Percentiles rank a stretch among this genome's conserved stretches.
Evolutionary conservation across 352 stramenopile species (phyloP).

Genomic region (Phytophthora citrophthora): DNA sequence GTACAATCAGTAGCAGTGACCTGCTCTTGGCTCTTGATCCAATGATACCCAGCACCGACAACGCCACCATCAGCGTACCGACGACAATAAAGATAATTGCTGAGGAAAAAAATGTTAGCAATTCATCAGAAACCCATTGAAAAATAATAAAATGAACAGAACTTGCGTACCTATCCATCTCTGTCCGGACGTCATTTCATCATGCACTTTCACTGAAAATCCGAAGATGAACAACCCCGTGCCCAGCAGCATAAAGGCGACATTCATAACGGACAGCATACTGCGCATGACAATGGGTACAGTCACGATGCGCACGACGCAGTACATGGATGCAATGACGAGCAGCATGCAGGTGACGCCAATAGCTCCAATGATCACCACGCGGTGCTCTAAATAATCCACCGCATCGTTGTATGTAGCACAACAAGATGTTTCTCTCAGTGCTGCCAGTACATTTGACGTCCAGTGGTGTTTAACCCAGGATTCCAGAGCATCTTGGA

Average conservation of each 20-base stretch:
- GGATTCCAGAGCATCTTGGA: slow-evolving; percentile 63
- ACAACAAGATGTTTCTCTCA: slow-evolving; percentile 62
- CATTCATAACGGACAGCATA: slow-evolving; percentile 81
- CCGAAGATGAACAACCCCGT: slow-evolving; percentile 64
- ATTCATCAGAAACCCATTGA: neutral
- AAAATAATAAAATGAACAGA: neutral
- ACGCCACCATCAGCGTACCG: slow-evolving; percentile 65
- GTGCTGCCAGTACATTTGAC: slow-evolving; percentile 42
- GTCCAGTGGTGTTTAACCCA: slow-evolving; percentile 87
- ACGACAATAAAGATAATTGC: slow-evolving; percentile 76
- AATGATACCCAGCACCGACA: slow-evolving; percentile 74
- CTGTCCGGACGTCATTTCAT: slow-evolving; percentile 71
- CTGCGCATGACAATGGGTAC: slow-evolving; percentile 89
- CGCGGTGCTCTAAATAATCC: slow-evolving; percentile 53
- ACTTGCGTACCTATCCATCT: slow-evolving; percentile 69
- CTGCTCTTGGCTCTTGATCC: slow-evolving; percentile 76
- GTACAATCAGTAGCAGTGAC: slow-evolving; percentile 78
- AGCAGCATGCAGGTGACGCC: slow-evolving; percentile 55
- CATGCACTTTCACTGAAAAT: slow-evolving; percentile 59
- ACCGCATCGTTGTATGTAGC: slow-evolving; percentile 57
- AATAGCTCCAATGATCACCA: slow-evolving; percentile 55
- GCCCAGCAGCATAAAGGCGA: slow-evolving; percentile 70
- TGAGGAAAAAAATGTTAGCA: slow-evolving; percentile 17
- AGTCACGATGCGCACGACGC: slow-evolving; percentile 84
- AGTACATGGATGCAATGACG: slow-evolving; percentile 72